A percentile compares a stretch with the other conserved stretches of the same genome.
phyloP scores from a whole-genome alignment of 176 grass and related monocot species.

The Chloris gayana region DNA sequence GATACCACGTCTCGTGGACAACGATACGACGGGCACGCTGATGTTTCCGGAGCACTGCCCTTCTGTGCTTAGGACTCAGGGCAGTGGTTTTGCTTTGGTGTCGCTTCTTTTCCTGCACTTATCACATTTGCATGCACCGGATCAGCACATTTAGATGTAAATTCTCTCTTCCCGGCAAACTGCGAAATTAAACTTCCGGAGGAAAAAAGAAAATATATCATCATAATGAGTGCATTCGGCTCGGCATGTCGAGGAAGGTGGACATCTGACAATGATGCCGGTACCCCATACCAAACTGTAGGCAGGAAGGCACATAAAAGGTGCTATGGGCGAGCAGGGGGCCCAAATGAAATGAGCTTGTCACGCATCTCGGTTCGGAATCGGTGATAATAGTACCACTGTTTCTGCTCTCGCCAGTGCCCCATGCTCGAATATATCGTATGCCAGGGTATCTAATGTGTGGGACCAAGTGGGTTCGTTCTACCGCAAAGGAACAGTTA shows the following conservation, averaged over 20 bases:
- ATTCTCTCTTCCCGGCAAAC: too few species aligned
- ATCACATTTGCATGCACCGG: too few species aligned
- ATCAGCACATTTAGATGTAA: too few species aligned
- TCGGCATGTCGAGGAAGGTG: neutral
- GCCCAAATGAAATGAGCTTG: neutral
- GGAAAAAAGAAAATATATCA: too few species aligned
- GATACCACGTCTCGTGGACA: too few species aligned
- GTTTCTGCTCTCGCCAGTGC: neutral
- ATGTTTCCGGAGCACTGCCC: neutral
- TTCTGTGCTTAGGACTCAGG: neutral
- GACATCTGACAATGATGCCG: neutral
- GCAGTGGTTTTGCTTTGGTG: too few species aligned
- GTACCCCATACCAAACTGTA: neutral
- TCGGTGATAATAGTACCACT: neutral
- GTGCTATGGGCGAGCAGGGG: neutral
- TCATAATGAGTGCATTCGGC: neutral
- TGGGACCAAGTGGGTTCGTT: too few species aligned
- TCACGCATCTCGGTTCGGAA: neutral
- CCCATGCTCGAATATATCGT: neutral
- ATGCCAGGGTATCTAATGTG: neutral
- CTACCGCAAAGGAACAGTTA: too few species aligned
- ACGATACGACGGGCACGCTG: neutral
- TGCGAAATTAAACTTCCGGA: too few species aligned
- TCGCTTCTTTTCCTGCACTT: too few species aligned
- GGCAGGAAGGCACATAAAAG: neutral